Percentiles rank a stretch among this genome's conserved stretches.
phyloP scores from a whole-genome alignment of 306 rosid species.

The Notholithocarpus densiflorus region DNA sequence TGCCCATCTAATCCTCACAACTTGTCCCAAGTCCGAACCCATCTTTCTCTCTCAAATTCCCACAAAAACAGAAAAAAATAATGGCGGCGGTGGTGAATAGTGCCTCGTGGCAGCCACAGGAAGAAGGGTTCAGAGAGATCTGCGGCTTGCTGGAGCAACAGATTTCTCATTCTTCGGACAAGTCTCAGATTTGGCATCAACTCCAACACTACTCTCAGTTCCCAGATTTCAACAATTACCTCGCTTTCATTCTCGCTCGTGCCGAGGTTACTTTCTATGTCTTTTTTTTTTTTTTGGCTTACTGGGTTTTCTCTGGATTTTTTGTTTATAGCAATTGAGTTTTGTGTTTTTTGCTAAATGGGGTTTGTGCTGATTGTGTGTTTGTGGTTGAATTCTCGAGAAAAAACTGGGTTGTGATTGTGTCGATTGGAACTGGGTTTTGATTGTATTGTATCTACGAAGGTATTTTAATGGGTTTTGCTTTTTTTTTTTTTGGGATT shows the following conservation, averaged over 20 bases:
- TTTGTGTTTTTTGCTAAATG: not conserved
- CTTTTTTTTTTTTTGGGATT: not conserved
- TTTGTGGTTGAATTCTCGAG: not conserved
- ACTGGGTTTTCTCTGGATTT: too few relatives aligned
- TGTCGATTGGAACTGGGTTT: not conserved
- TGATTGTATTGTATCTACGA: not conserved
- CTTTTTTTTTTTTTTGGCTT: not conserved
- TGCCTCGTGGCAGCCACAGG: conserved; percentile 86
- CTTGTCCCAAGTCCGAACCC: not conserved
- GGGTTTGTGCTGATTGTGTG: conserved; percentile 1
- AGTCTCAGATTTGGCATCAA: conserved; percentile 98
- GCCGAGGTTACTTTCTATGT: conserved; percentile 61
- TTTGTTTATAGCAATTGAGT: not conserved
- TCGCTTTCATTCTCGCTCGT: conserved; percentile 82
- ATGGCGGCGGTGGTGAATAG: conserved; percentile 59
- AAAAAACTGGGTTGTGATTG: not conserved
- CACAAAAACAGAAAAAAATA: conserved; percentile 6
- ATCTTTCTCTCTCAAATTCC: not conserved
- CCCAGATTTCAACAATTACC: conserved; percentile 96
- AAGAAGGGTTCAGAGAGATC: conserved; percentile 94
- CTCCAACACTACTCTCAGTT: conserved; percentile 84
- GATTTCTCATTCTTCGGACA: conserved; percentile 81
- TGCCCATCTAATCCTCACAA: conserved; percentile 14
- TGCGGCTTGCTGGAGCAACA: conserved; percentile 89
- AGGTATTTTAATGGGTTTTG: not conserved